Base-by-base conservation (phyloP, 2,329 filamentous ascomycete species). In the Drechslerella stenobrocha region DNA sequence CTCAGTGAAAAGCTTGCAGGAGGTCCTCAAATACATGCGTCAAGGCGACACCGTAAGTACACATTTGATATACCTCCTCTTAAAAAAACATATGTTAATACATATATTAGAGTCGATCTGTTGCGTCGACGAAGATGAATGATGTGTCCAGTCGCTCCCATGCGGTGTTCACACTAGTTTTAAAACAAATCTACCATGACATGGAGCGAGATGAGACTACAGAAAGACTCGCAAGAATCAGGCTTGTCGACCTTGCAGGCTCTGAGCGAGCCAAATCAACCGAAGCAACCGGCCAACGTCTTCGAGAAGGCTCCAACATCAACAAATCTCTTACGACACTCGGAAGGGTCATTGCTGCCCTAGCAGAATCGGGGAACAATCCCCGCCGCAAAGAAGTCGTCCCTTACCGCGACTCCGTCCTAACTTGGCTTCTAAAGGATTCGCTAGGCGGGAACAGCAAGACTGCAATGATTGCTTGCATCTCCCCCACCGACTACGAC, bases 391-490 rank as follows among this genome's bases (percentile, higher is more conserved):
- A 83, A 70, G 84, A 91, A 24, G 84, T 90, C 4, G 87, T 98
- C 1, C 93, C 93, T 3, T 98, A 96, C 77, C 87, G 93, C 70
- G 93, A 98, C 77, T 96, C 90, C 1, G 86, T 87, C 42, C 77
- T 87, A 28, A 87, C 85, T 8, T 87, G 92, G 92, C 82, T 98
- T 2, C 82, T 98, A 70, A 97, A 97, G 76, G 93, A 98, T 77
- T 95, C 89, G 1, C 81, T 98, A 0, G 93, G 93, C 9, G 93
- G 93, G 57, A 98, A 98, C 81, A 92, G 87, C 74, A 98, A 97
- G 78, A 98, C 93, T 7, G 93, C 93, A 70, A 98, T 98, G 93
- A 96, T 98, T 73, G 93, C 93, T 6, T 97, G 93, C 76, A 96
- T 98, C 72, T 87, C 90, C 3, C 93, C 93, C 0, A 87, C 89